Evolutionary conservation across 805 yeast genomes (phyloP).

Genomic region (Candida cerambycidarum): DNA sequence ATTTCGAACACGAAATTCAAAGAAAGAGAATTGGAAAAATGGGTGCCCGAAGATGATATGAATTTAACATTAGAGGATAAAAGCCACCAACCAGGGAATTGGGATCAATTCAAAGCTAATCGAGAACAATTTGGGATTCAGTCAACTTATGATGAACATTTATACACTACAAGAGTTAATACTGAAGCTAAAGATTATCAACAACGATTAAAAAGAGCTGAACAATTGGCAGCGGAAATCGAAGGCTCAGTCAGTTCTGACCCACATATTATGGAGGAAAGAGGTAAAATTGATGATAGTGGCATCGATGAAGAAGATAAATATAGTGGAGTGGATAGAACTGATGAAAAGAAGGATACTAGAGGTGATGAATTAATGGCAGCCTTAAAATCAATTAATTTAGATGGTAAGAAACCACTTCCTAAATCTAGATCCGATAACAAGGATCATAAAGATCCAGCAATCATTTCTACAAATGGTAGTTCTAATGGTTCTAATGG

Average conservation of each 20-base stretch:
- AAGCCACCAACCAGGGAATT: constrained; percentile 28
- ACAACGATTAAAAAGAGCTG: constrained; percentile 67
- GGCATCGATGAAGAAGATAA: constrained; percentile 92
- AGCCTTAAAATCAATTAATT: constrained; percentile 36
- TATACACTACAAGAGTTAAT: constrained; percentile 79
- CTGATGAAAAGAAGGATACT: constrained; percentile 12
- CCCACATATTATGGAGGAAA: constrained; percentile 86
- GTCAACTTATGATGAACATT: constrained; percentile 79
- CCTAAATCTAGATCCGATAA: constrained; percentile 52
- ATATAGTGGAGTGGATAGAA: constrained; percentile 85
- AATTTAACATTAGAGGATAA: constrained; percentile 32
- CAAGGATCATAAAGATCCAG: constrained; percentile 57
- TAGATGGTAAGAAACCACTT: constrained; percentile 39
- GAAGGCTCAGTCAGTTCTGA: constrained; percentile 69
- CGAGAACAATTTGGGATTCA: constrained; percentile 85
- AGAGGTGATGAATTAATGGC: constrained; percentile 52
- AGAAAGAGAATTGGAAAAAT: constrained; percentile 76
- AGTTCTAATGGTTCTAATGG: constrained; percentile 23
- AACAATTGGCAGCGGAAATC: constrained; percentile 77
- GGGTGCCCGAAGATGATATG: constrained; percentile 67
- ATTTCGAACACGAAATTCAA: constrained; percentile 55
- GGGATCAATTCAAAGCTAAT: constrained; percentile 97
- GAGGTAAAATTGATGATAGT: constrained; percentile 84
- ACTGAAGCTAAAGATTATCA: constrained; percentile 71
- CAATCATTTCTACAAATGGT: constrained; percentile 51